phyloP scores from a whole-genome alignment of 2,329 filamentous ascomycete genomes.

The Ophiocordyceps sinensis region DNA sequence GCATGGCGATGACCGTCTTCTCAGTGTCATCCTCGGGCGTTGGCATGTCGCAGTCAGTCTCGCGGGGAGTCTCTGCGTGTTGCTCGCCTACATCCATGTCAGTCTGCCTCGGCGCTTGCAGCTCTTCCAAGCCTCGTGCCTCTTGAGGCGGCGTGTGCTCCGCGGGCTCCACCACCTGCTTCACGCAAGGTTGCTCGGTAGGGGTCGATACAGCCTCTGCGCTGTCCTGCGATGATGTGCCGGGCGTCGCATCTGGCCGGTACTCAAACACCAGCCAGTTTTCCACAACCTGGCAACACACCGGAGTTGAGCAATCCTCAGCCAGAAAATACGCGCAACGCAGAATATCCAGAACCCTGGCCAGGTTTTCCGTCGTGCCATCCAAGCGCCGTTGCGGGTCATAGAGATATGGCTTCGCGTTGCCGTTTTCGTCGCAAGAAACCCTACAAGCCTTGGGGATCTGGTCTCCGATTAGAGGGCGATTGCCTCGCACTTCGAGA shows the following conservation, averaged over 20 bases:
- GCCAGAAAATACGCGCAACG: conserved; percentile 33
- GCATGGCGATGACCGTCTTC: conserved; percentile 27
- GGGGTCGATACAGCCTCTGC: background rate
- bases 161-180: background rate
- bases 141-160: background rate
- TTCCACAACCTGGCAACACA: conserved; percentile 16
- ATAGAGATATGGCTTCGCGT: conserved; percentile 24
- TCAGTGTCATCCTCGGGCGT: conserved; percentile 17
- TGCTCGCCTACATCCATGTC: background rate
- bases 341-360: conserved; percentile 33
- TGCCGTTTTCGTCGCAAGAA: conserved; percentile 18
- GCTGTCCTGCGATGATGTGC: background rate
- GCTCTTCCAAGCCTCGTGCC: background rate
- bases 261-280: conserved; percentile 19
- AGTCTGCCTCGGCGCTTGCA: background rate
- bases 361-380: conserved; percentile 23
- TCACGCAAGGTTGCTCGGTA: background rate
- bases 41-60: background rate
- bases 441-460: conserved; percentile 26
- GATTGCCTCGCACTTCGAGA: conserved; percentile 27
- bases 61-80: background rate
- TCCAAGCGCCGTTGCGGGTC: conserved; percentile 16
- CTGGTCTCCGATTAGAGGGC: conserved; percentile 22
- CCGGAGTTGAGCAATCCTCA: conserved; percentile 23
- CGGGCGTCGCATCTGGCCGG: conserved; percentile 4